These are phyloP conservation scores for Fusarium kyushuense DNA, from an alignment of 2,329 filamentous ascomycete species.

Conservation along the genomic window DNA sequence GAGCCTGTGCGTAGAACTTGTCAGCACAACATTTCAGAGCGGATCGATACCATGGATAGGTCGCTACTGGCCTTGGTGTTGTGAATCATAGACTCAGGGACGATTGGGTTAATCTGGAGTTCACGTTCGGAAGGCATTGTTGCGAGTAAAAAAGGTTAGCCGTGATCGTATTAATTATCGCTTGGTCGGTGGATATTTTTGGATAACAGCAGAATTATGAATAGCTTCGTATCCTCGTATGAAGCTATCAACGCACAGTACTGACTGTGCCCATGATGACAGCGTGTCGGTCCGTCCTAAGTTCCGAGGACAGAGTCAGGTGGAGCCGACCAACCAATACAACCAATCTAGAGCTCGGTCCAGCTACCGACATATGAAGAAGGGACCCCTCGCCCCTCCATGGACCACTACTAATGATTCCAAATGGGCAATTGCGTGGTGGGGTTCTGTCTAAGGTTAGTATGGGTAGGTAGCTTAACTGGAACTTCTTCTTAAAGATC, in stretches of 20 bases:
- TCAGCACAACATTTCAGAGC: neutral
- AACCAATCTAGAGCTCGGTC: conserved; percentile 15
- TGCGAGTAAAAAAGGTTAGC: conserved; percentile 35
- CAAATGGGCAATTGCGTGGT: conserved; percentile 28
- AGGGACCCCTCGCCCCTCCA: conserved; percentile 39
- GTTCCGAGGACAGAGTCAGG: conserved; percentile 26
- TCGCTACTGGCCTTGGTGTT: conserved; percentile 75
- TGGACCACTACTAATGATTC: conserved; percentile 19
- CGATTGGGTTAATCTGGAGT: conserved; percentile 79
- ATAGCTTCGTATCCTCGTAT: conserved; percentile 15
- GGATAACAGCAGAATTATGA: neutral
- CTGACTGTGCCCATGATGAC: conserved; percentile 36
- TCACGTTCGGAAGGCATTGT: conserved; percentile 79
- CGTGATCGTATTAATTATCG: neutral
- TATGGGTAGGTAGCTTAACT: conserved; percentile 3
- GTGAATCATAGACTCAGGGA: conserved; percentile 82
- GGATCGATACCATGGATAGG: conserved; percentile 23
- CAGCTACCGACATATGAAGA: neutral
- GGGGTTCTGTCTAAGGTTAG: conserved; percentile 20
- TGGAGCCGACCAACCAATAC: conserved; percentile 15
- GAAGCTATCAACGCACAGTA: conserved; percentile 31
- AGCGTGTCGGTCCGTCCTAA: conserved; percentile 46
- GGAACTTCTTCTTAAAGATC: conserved; percentile 27
- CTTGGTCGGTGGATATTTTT: neutral
- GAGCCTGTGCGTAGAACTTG: conserved; percentile 66